These are phyloP conservation scores for Rhizomucor pusillus DNA, from an alignment of 371 early-diverging fungal species.

Conservation along the genomic window DNA sequence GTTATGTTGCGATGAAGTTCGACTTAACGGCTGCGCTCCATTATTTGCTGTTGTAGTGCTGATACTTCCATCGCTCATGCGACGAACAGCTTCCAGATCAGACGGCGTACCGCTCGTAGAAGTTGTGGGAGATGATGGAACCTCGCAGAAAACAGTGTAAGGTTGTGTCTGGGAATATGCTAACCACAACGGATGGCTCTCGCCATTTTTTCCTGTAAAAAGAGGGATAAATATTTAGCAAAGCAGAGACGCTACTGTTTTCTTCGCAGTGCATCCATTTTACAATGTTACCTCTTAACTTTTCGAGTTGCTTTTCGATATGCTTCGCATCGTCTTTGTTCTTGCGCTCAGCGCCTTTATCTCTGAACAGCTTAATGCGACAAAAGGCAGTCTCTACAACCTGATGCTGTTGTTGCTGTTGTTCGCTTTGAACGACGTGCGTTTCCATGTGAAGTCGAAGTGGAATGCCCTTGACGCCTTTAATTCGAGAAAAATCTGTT, in stretches of 20 bases:
- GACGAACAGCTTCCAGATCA: conserved; percentile 1
- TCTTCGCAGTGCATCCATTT: conserved; percentile 20
- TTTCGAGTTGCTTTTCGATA: conserved; percentile 57
- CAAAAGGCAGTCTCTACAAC: conserved; percentile 51
- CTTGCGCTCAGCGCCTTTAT: conserved; percentile 68
- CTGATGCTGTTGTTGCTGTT: background rate
- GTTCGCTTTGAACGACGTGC: background rate
- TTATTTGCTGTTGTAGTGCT: background rate
- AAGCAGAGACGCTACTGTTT: background rate
- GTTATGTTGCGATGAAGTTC: background rate
- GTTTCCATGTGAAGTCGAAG: conserved; percentile 60
- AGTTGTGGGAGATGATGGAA: conserved; percentile 6
- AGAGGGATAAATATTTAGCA: background rate
- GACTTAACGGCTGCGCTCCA: background rate
- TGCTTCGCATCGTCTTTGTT: conserved; percentile 63
- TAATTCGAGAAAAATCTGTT: conserved; percentile 74
- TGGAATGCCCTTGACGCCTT: conserved; percentile 78
- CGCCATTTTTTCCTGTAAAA: conserved; percentile 26
- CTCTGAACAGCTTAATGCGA: conserved; percentile 67
- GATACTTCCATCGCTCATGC: conserved; percentile 8
- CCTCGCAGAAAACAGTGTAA: conserved; percentile 26
- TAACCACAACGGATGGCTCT: conserved; percentile 43
- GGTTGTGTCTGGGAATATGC: conserved; percentile 34
- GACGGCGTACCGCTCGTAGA: background rate
- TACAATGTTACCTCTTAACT: conserved; percentile 35